Evolutionary conservation across 2,329 filamentous ascomycete species (phyloP).

Genomic region (Ophiostoma angusticollis): DNA sequence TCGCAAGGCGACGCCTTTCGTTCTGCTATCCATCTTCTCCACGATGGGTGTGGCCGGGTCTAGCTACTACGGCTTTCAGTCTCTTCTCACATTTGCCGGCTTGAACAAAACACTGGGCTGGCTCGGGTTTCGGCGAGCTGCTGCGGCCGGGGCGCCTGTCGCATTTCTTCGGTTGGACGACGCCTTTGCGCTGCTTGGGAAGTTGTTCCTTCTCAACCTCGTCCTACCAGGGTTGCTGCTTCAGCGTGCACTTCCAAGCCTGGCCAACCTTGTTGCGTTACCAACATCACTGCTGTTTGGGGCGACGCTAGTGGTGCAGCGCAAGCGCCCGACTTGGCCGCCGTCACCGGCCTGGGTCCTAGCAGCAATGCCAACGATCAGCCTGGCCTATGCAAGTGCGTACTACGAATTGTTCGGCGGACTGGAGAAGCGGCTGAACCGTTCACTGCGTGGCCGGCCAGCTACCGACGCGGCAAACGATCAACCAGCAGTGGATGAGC

Average conservation of each 20-base stretch:
- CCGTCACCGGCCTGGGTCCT: constrained; percentile 40
- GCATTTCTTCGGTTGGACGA: constrained; percentile 5
- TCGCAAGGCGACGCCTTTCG: constrained; percentile 42
- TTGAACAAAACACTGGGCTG: constrained; percentile 30
- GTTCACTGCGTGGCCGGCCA: constrained; percentile 27
- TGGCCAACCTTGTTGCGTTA: constrained; percentile 29
- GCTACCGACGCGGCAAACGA: constrained; percentile 13
- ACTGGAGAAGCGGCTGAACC: constrained; percentile 36
- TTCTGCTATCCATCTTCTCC: constrained; percentile 50
- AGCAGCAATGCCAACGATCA: constrained; percentile 32
- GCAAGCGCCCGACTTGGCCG: constrained; percentile 38
- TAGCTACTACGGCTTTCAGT: constrained; percentile 39
- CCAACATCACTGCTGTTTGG: constrained; percentile 33
- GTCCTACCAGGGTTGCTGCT: constrained; percentile 35
- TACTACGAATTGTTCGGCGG: constrained; percentile 35
- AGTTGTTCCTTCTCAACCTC: constrained; percentile 26
- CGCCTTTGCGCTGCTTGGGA: constrained; percentile 13
- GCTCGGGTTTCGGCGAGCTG: constrained; percentile 18
- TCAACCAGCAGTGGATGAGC: not conserved
- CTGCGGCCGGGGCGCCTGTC: not conserved
- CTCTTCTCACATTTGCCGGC: constrained; percentile 40
- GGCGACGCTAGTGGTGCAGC: constrained; percentile 30
- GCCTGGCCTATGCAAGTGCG: constrained; percentile 27
- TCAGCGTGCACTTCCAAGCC: constrained; percentile 29
- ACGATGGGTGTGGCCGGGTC: constrained; percentile 38